Conservation (phyloP, 179 eudicot species). For the Corrigiola litoralis region DNA sequence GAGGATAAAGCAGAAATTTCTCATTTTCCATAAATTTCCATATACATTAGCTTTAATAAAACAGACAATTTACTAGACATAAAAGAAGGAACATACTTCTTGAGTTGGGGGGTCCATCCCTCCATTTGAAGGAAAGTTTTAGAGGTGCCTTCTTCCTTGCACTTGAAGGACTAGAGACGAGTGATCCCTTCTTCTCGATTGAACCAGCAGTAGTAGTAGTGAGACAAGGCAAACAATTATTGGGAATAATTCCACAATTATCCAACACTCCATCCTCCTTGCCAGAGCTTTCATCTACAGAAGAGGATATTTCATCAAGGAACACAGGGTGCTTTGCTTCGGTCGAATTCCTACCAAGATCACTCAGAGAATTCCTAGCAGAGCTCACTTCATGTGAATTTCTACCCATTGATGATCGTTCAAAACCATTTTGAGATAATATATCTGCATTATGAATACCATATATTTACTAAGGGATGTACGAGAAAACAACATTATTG, state of each 20-base stretch:
- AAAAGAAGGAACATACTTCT: slow-evolving; percentile 44
- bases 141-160: slow-evolving; percentile 56
- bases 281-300: slow-evolving; percentile 43
- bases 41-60: not conserved
- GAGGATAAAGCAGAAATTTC: slow-evolving; percentile 1
- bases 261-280: slow-evolving; percentile 56
- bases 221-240: slow-evolving; percentile 91
- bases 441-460: slow-evolving; percentile 42
- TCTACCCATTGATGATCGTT: slow-evolving; percentile 43
- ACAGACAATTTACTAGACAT: not conserved
- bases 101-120: slow-evolving; percentile 59
- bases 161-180: slow-evolving; percentile 61
- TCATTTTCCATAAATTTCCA: not conserved
- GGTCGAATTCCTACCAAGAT: slow-evolving; percentile 39
- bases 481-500: not conserved
- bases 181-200: slow-evolving; percentile 69
- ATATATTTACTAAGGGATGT: slow-evolving; percentile 1
- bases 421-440: slow-evolving; percentile 46
- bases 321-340: slow-evolving; percentile 56
- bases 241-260: slow-evolving; percentile 72
- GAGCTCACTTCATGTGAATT: slow-evolving; percentile 36
- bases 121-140: slow-evolving; percentile 81
- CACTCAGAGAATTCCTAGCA: slow-evolving; percentile 44
- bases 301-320: slow-evolving; percentile 63
- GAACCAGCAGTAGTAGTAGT: slow-evolving; percentile 56